Evolutionary conservation across 2,329 filamentous ascomycete species (phyloP), one percentile per base, ranked within the genome.

Genomic region (Ophiocordyceps camponoti-leonardi): DNA sequence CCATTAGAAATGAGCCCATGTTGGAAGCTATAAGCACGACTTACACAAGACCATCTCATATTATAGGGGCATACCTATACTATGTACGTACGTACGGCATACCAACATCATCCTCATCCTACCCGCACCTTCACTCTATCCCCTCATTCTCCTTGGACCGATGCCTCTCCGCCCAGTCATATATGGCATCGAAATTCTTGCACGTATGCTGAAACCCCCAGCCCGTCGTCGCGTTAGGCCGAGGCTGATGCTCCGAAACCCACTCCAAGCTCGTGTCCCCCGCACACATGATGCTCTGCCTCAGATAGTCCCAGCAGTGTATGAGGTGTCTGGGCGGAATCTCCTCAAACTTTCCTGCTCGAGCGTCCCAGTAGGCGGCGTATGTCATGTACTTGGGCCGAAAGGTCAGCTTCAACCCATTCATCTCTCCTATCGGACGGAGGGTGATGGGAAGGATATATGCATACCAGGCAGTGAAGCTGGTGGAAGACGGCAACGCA

Each of bases 301-400:
- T 58, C 56, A 70, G 61, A 53, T 69, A 69, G 51, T 66, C 63
- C 53, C 69, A 67, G 58, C 67, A 70, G 57, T 69, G 67, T 45
- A 65, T 63, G 59, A 69, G 66, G 54, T 69, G 67, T 62, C 20
- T 42, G 23, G 42, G 41, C 16, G 20, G 19, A 6, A 28, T 18
- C 14, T 45, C 42, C n/a, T 48, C 42, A 14, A 44, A 19, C 18
- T 48, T 46, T 20, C 48, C 64, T 4, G n/a, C 37, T 12, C 43
- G 44, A 4, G 48, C 48, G 19, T 43, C 44, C 43, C 44, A 49
- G 26, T 48, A 49, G 11, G 43, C 48, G 13, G 41, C 42, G 14
- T 45, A 45, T 3, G 45, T 44, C 42, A 47, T 47, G 41, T 49
- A 49, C 48, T 49, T n/a, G n/a, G n/a, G n/a, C n/a, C n/a, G n/a